Evolutionary conservation across 148 eudicot genomes (phyloP), one percentile per base, ranked within the genome.

Genomic region (Rhododendron simsii): DNA sequence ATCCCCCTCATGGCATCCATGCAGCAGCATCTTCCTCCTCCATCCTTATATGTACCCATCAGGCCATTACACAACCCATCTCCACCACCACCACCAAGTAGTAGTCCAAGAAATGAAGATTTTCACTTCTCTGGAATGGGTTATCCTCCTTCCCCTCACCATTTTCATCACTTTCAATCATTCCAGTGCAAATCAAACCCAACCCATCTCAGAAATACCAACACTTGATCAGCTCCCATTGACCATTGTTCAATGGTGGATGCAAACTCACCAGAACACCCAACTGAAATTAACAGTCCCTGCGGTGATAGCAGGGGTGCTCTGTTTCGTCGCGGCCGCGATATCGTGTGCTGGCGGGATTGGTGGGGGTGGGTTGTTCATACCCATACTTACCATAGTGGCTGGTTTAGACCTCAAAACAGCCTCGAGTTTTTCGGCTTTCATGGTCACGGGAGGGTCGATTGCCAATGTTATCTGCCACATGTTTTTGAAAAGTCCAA

Each of bases 291-390:
- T 87, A 0, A 57, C 79, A 18, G n/a, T 35, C 45, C 79, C 87
- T 0, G 10, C 61, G 53, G 78, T 84, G 63, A 69, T 90, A 63
- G 77, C 95, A 44, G 92, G 89, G 23, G 48, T 79, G 39, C 90
- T 93, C 10, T 92, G 93, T 65, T 93, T 92, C 86, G 8, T 91
- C 65, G 91, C 94, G 5, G 91, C 94, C 14, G 84, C 92, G 3
- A 85, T 93, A 48, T 93, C 94, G 14, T 92, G 95, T 76, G 94
- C 95, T 28, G 94, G 95, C 9, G 95, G 95, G 5, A 90, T 93
- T 30, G 95, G 95, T 18, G 95, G 94, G 3, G 94, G 95, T 13
- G 95, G 95, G 44, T 53, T 93, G 12, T 91, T 88, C 88, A 86
- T 93, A 55, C 93, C 95, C 33, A 91, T 93, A 50, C 89, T 93